These are phyloP conservation scores for Wallacemonas collosoma DNA, from an alignment of 208 protist genomes.

Conservation along the genomic window DNA sequence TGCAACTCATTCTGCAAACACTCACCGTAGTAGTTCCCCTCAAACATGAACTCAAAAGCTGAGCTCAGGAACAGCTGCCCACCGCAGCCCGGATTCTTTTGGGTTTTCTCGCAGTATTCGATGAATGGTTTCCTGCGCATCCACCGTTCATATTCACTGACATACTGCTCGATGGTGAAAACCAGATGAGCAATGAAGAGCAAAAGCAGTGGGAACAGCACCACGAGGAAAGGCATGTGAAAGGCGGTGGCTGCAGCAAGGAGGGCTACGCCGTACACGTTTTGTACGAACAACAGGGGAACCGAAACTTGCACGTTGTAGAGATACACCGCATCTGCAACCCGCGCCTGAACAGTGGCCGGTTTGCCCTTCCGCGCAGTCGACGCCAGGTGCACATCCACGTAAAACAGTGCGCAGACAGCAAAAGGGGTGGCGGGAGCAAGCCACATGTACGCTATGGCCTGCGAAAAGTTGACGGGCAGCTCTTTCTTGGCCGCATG, in stretches of 20 bases:
- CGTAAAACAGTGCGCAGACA: constrained; percentile 56
- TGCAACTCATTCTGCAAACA: constrained; percentile 9
- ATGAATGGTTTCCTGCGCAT: constrained; percentile 10
- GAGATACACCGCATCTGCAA: constrained; percentile 43
- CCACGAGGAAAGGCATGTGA: constrained; percentile 60
- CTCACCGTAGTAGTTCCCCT: not conserved
- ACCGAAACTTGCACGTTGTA: constrained; percentile 56
- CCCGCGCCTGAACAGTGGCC: not conserved
- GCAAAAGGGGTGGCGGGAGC: constrained; percentile 60
- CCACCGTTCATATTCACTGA: constrained; percentile 39
- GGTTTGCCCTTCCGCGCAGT: constrained; percentile 5
- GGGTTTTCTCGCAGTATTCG: constrained; percentile 6
- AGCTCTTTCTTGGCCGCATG: constrained; percentile 11
- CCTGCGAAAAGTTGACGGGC: constrained; percentile 32
- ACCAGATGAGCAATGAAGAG: constrained; percentile 42
- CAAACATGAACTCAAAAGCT: constrained; percentile 14
- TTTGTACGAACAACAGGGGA: constrained; percentile 60
- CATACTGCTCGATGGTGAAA: constrained; percentile 41
- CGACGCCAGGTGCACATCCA: constrained; percentile 42
- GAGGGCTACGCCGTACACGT: constrained; percentile 50
- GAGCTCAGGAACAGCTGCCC: constrained; percentile 2
- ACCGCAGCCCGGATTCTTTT: not conserved
- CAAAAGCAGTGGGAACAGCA: constrained; percentile 48
- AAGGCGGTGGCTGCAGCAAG: constrained; percentile 51
- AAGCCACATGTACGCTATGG: constrained; percentile 57